Base-by-base conservation (phyloP, 345 rosid species). In the Raphanus raphanistrum region DNA sequence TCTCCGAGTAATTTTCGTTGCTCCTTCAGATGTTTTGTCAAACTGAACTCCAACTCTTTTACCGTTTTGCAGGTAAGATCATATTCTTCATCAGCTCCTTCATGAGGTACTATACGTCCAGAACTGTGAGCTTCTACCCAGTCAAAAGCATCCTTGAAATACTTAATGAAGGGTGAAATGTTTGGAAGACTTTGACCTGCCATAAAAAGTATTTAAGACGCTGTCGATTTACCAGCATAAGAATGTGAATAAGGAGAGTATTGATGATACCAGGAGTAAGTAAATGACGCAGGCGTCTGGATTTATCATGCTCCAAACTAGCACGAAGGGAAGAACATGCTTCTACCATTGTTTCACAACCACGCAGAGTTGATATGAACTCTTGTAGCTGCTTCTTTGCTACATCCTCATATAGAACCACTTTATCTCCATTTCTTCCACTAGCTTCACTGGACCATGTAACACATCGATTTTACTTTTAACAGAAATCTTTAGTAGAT, bases 371-470 rank as follows among this genome's bases (percentile, higher is more conserved):
- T 29, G 90, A 85, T 86, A 90, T 82, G 76, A 95, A 95, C 74
- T 91, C 96, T 78, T 91, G 94, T 72, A 95, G 94, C 85, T 84
- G 89, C 82, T 89, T 91, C 85, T 92, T 95, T 58, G 97, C 81
- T 6, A 93, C 89, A 86, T 95, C 99, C 81, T 95, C 99, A 58
- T 95, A 91, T 33, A 95, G 76, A 82, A 86, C 84, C 50, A 95
- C 97, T 83, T 91, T 91, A 72, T 83, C 86, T 57, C 98, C 88
- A 80, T 91, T 91, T 85, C 99, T 88, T 82, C 99, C 99, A 83
- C 83, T 87, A 70, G 91, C 96, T 89, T 90, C 93, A 78, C 98
- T 95, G 88, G 58, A 43, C 74, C 76, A 77, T 58, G 31, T 27
- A 62, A 45, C 68, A 61, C 77, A 66, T 27, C 26, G 70, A 76